Evolutionary conservation across 805 yeast genomes (phyloP), one percentile per base, ranked within the genome.

Genomic region (Yamadazyma sp.): DNA sequence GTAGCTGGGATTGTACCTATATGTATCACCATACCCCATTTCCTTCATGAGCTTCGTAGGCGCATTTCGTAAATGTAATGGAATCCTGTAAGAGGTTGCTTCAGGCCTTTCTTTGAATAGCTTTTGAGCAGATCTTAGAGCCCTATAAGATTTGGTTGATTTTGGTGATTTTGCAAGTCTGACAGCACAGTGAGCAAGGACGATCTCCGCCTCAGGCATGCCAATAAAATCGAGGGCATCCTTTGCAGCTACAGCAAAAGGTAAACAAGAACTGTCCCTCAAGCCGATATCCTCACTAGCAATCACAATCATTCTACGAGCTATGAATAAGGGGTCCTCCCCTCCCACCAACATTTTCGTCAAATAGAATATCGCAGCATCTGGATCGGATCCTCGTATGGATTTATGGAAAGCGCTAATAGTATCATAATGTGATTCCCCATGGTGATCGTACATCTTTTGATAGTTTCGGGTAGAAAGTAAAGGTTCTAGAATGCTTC

Each of bases 341-440:
- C 99, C 99, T 2, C 95, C 95, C 46, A 78, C 74, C 1, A 93
- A 67, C 99, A 93, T 93, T 32, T 89, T 71, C 0, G 82, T 91
- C 14, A 93, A 62, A 53, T 93, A 93, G 57, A 81, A 90, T 43
- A 93, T 62, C 0, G 98, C 82, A 0, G 97, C 98, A 63, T 93
- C 87, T 0, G 90, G 82, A 51, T 91, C 82, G 0, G 86, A 75
- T 0, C 99, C 99, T 40, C 99, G 71, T 0, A 93, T 77, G 0
- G 95, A 77, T 54, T 93, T 93, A 63, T 93, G 99, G 48, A 93
- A 84, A 1, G 99, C 99, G 10, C 95, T 85, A 5, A 93, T 93
- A 1, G 95, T 78, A 57, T 93, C 99, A 59, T 93, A 93, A 58
- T 93, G 99, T 4, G 80, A 78, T 50, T 93, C 99, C 1, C 97